phyloP scores from a whole-genome alignment of 2,329 filamentous ascomycete genomes.

The Neopestalotiopsis rosae region DNA sequence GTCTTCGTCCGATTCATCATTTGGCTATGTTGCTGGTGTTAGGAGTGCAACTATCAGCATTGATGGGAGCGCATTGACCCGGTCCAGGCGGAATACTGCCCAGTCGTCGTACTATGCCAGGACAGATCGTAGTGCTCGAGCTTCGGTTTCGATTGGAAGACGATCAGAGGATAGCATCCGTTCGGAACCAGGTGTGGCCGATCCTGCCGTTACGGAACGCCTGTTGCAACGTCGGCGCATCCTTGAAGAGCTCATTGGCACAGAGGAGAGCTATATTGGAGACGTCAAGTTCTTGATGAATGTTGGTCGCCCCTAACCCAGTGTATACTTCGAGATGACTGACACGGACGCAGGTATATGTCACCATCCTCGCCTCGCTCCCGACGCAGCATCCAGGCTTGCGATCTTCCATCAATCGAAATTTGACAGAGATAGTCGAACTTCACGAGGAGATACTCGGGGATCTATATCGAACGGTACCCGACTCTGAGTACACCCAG shows the following conservation, averaged over 20 bases:
- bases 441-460: constrained; percentile 83
- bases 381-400: constrained; percentile 68
- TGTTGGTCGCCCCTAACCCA: constrained; percentile 52
- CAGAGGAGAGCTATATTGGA: constrained; percentile 87
- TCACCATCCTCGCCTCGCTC: constrained; percentile 75
- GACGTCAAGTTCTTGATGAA: constrained; percentile 88
- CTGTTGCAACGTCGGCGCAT: constrained; percentile 78
- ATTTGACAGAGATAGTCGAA: constrained; percentile 78
- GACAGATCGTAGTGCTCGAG: constrained; percentile 66
- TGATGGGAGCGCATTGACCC: constrained; percentile 71
- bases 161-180: constrained; percentile 70
- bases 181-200: constrained; percentile 60
- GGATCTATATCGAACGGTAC: constrained; percentile 73
- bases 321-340: constrained; percentile 18
- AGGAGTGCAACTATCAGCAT: constrained; percentile 83
- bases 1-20: constrained; percentile 75
- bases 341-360: constrained; percentile 64
- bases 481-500: constrained; percentile 68
- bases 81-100: constrained; percentile 58
- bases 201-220: constrained; percentile 73
- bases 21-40: constrained; percentile 79
- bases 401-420: constrained; percentile 76
- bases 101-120: constrained; percentile 61
- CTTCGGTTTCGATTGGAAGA: constrained; percentile 64
- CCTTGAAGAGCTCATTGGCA: constrained; percentile 83